These are phyloP conservation scores for Alnus glutinosa DNA, from an alignment of 306 rosid species.

Conservation along the genomic window DNA sequence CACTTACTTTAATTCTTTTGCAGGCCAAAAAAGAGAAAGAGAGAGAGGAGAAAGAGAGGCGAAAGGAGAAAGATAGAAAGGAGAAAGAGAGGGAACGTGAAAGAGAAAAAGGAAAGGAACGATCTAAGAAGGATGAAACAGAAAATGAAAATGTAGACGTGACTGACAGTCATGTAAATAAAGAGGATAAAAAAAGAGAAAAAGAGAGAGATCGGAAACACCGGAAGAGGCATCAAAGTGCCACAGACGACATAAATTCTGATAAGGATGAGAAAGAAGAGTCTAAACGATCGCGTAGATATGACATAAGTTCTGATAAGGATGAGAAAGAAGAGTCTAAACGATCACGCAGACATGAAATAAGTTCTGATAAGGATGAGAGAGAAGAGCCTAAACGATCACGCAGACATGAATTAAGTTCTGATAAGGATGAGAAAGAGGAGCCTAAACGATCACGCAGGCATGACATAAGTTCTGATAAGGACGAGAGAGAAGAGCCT, in stretches of 20 bases:
- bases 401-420: conserved; percentile 67
- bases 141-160: conserved; percentile 75
- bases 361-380: conserved; percentile 84
- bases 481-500: conserved; percentile 90
- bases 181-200: conserved; percentile 92
- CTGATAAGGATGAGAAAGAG: conserved; percentile 92
- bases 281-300: conserved; percentile 78
- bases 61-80: conserved; percentile 54
- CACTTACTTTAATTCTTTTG: conserved; percentile 17
- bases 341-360: conserved; percentile 74
- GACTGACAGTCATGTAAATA: conserved; percentile 59
- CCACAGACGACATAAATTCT: conserved; percentile 72
- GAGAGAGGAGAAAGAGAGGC: conserved; percentile 61
- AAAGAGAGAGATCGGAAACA: conserved; percentile 90
- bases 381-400: conserved; percentile 88
- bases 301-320: conserved; percentile 70
- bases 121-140: conserved; percentile 85
- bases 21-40: conserved; percentile 91
- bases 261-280: conserved; percentile 96
- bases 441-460: conserved; percentile 83
- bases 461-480: conserved; percentile 73
- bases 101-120: conserved; percentile 79
- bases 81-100: conserved; percentile 91
- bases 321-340: conserved; percentile 92
- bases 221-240: conserved; percentile 89